Percentiles rank a stretch among this genome's conserved stretches.
phyloP scores from a whole-genome alignment of 139 green algal genomes.

The Penium margaritaceum region DNA sequence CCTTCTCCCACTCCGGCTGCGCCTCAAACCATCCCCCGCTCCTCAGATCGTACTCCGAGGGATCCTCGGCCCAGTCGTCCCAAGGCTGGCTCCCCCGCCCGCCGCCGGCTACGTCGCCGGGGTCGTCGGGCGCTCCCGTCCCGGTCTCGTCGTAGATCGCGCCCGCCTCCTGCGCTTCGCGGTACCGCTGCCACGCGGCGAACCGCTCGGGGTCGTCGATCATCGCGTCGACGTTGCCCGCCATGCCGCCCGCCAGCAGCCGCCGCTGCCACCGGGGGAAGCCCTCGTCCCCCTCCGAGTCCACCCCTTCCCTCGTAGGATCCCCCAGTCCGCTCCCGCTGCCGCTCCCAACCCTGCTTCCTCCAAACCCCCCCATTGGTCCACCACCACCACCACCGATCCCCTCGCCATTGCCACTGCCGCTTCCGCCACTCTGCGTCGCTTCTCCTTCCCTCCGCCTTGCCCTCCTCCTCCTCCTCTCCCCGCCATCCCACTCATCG shows the following conservation, averaged over 20 bases:
- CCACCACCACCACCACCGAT: no score
- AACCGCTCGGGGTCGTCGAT: conserved; percentile 21
- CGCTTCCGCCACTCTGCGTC: no score
- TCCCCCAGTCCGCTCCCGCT: no score
- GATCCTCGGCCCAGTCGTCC: conserved; percentile 35
- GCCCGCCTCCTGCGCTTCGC: conserved; percentile 8
- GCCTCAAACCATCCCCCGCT: conserved; percentile 28
- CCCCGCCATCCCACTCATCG: no score
- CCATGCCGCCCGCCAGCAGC: conserved; percentile 1
- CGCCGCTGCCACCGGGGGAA: neutral
- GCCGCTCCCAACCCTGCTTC: no score
- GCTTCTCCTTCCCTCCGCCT: no score
- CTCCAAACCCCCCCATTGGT: no score
- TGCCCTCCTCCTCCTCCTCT: no score
- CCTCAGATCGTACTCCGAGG: neutral
- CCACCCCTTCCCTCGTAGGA: no score
- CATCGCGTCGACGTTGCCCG: conserved; percentile 24
- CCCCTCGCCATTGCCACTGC: no score
- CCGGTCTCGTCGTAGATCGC: no score
- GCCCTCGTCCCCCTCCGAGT: no score
- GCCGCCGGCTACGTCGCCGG: neutral
- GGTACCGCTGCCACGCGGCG: neutral
- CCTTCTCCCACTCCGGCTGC: conserved; percentile 26
- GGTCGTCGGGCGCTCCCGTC: conserved; percentile 26
- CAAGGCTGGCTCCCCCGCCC: conserved; percentile 13